Conservation (phyloP, 805 yeast species). For the Ogataea glucozyma region DNA sequence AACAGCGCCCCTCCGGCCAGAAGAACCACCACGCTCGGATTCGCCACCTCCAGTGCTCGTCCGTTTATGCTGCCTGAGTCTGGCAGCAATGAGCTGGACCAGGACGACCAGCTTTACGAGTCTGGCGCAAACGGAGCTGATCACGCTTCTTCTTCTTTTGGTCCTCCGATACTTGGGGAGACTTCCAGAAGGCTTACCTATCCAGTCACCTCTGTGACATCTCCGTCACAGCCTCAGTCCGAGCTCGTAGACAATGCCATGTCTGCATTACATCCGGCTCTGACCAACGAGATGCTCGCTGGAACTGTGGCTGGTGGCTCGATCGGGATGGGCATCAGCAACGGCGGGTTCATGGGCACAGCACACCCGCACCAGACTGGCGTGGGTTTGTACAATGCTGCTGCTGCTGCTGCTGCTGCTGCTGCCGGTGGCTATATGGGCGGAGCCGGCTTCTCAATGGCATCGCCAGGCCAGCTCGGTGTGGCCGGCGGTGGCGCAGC, state of each 20-base stretch:
- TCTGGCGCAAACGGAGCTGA: slow-evolving; percentile 1
- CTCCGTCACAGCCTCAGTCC: slow-evolving; percentile 11
- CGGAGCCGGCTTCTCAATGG: slow-evolving; percentile 9
- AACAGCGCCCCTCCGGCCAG: slow-evolving; percentile 28
- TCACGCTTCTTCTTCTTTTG: slow-evolving; percentile 17
- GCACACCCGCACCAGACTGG: slow-evolving; percentile 1
- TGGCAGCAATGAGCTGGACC: slow-evolving; percentile 9
- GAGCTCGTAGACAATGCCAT: slow-evolving; percentile 16
- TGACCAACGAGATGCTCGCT: slow-evolving; percentile 29
- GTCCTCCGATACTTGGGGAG: slow-evolving; percentile 35
- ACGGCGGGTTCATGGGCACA: slow-evolving; percentile 1
- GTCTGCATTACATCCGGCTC: slow-evolving; percentile 29
- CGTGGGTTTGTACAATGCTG: too few species aligned
- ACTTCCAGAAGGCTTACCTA: slow-evolving; percentile 44
- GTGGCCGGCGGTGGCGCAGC: background rate
- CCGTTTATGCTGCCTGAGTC: slow-evolving; percentile 28
- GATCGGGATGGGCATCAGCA: slow-evolving; percentile 31
- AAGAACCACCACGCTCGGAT: slow-evolving; percentile 24
- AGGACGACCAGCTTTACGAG: slow-evolving; percentile 11
- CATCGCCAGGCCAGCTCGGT: slow-evolving; percentile 6
- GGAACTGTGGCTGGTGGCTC: slow-evolving; percentile 32
- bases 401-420: background rate
- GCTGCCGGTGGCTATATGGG: slow-evolving; percentile 4
- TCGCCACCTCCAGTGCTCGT: slow-evolving; percentile 16
- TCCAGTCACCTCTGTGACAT: slow-evolving; percentile 24